A percentile compares a stretch with the other conserved stretches of the same genome.
Evolutionary conservation across 305 asterid species (phyloP).

Genomic region (Fraxinus xanthoxyloides): DNA sequence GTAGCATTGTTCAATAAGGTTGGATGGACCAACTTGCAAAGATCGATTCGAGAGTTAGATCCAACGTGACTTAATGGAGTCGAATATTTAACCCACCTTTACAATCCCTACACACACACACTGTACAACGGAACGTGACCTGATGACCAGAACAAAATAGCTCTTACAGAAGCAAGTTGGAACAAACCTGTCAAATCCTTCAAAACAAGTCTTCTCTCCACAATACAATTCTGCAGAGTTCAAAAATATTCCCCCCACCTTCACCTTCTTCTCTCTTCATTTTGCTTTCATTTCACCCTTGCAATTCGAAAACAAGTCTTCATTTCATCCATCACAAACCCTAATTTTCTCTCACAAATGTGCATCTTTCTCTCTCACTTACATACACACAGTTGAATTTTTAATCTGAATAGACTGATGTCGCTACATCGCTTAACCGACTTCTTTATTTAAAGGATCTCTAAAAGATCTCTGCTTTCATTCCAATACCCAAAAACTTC

Average conservation of each 20-base stretch:
- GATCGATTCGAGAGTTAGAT: neutral
- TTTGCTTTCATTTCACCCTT: constrained; percentile 26
- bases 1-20: no score
- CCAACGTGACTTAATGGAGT: neutral
- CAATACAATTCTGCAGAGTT: constrained; percentile 26
- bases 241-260: constrained; percentile 31
- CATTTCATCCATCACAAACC: constrained; percentile 30
- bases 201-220: neutral
- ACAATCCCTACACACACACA: neutral
- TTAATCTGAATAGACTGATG: constrained; percentile 24
- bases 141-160: neutral
- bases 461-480: constrained; percentile 26
- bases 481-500: constrained; percentile 9
- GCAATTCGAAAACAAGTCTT: neutral
- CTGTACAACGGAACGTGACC: neutral
- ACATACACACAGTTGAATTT: constrained; percentile 20
- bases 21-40: neutral
- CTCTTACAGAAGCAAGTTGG: neutral
- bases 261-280: neutral
- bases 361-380: neutral
- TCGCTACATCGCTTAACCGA: constrained; percentile 21
- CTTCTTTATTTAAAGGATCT: constrained; percentile 26
- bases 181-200: neutral
- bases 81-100: no score
- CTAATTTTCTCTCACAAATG: constrained; percentile 32